A percentile compares a stretch with the other conserved stretches of the same genome.
Evolutionary conservation across 495 filamentous ascomycete species (phyloP).

Genomic region (Hypoxylon fragiforme): DNA sequence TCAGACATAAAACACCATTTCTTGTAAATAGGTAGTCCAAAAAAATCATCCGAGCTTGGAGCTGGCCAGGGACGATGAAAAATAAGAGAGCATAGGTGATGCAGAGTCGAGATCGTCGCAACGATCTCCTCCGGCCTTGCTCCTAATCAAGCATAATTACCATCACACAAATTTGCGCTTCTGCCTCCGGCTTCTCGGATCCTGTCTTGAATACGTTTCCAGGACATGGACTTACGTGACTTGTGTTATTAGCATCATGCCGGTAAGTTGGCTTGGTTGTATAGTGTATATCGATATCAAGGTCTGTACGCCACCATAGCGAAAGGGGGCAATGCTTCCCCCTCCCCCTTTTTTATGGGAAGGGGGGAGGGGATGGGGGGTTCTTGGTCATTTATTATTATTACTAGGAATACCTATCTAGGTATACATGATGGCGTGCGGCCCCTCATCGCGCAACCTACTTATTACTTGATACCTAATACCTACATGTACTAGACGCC

Average conservation of each 20-base stretch:
- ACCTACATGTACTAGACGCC: no score
- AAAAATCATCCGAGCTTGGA: conserved; percentile 16
- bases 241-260: no score
- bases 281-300: conserved; percentile 11
- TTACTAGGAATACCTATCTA: not conserved
- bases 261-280: not conserved
- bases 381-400: conserved; percentile 5
- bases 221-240: conserved; percentile 6
- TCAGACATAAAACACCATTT: conserved; percentile 24
- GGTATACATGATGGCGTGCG: no score
- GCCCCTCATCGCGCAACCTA: no score
- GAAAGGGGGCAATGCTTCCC: not conserved
- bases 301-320: conserved; percentile 3
- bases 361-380: no score
- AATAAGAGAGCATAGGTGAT: conserved; percentile 7
- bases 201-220: conserved; percentile 20
- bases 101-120: conserved; percentile 23
- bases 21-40: conserved; percentile 29
- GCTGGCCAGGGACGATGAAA: conserved; percentile 11
- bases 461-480: no score
- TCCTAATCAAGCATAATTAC: conserved; percentile 36
- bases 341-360: not conserved
- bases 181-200: conserved; percentile 22
- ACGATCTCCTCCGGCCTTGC: conserved; percentile 23
- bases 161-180: conserved; percentile 9